A percentile compares a stretch with the other conserved stretches of the same genome.
Conservation (phyloP, 2,329 filamentous ascomycete species). For the Xylariaceae sp. region DNA sequence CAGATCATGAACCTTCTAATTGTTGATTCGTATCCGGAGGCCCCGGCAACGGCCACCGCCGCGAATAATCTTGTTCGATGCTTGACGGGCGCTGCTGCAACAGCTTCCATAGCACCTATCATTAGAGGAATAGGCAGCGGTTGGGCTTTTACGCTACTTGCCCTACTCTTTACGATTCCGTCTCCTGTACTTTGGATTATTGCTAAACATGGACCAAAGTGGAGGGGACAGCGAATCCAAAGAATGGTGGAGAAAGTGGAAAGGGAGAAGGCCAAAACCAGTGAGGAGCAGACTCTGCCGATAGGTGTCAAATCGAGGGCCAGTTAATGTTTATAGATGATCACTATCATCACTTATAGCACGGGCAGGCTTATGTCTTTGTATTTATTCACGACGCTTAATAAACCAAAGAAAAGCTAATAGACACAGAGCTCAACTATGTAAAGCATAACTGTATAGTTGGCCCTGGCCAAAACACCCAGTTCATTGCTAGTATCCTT, state of each 20-base stretch:
- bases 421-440: too few relatives aligned
- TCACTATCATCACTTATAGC: neutral
- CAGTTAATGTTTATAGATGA: neutral
- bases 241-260: constrained; percentile 44
- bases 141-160: constrained; percentile 68
- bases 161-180: constrained; percentile 55
- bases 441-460: too few relatives aligned
- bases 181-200: constrained; percentile 59
- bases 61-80: constrained; percentile 71
- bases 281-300: neutral
- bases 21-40: constrained; percentile 67
- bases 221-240: constrained; percentile 58
- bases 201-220: constrained; percentile 55
- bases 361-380: neutral
- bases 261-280: constrained; percentile 30
- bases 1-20: constrained; percentile 68
- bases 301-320: neutral
- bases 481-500: too few relatives aligned
- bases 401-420: too few relatives aligned
- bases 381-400: neutral
- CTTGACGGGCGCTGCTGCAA: constrained; percentile 63
- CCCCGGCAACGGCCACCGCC: constrained; percentile 67
- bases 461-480: too few relatives aligned
- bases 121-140: constrained; percentile 63
- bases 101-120: constrained; percentile 66